Evolutionary conservation across 179 eudicot genomes (phyloP).

Genomic region (Patellifolia procumbens): DNA sequence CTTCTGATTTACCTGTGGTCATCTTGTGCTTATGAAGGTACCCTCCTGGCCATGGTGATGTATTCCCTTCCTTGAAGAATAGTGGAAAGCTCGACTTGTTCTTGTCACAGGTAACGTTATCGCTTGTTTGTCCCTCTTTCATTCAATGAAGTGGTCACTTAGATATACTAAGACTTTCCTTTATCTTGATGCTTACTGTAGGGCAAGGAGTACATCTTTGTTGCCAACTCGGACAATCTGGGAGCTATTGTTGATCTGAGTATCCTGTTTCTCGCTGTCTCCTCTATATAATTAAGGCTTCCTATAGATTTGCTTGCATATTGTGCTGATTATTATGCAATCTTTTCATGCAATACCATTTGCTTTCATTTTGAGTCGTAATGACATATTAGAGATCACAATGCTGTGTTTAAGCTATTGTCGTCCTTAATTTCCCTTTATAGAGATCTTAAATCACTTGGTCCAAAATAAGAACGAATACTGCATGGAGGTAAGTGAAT

Average conservation of each 20-base stretch:
- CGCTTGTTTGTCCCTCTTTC: conserved; percentile 1
- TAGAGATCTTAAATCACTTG: conserved; percentile 92
- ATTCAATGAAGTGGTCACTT: not conserved
- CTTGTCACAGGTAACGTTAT: conserved; percentile 67
- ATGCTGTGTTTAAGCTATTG: not conserved
- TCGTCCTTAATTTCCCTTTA: conserved; percentile 50
- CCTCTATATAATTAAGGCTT: conserved; percentile 7
- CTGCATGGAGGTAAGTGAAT: conserved; percentile 87
- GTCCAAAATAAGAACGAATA: conserved; percentile 86
- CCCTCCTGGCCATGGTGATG: conserved; percentile 99
- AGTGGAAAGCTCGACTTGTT: conserved; percentile 95
- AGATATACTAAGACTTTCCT: conserved; percentile 2
- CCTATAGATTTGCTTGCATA: not conserved
- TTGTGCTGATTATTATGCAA: not conserved
- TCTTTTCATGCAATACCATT: not conserved
- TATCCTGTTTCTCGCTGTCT: conserved; percentile 60
- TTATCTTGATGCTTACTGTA: conserved; percentile 34
- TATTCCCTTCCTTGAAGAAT: conserved; percentile 87
- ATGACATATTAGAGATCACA: not conserved
- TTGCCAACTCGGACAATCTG: conserved; percentile 96
- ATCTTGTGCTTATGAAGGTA: conserved; percentile 60
- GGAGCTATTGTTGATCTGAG: conserved; percentile 98
- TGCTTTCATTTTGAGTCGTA: not conserved
- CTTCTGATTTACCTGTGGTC: conserved; percentile 15
- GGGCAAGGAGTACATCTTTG: conserved; percentile 98